Base-by-base conservation (phyloP, 2,329 filamentous ascomycete genomes). In the Arthroderma sp. region DNA sequence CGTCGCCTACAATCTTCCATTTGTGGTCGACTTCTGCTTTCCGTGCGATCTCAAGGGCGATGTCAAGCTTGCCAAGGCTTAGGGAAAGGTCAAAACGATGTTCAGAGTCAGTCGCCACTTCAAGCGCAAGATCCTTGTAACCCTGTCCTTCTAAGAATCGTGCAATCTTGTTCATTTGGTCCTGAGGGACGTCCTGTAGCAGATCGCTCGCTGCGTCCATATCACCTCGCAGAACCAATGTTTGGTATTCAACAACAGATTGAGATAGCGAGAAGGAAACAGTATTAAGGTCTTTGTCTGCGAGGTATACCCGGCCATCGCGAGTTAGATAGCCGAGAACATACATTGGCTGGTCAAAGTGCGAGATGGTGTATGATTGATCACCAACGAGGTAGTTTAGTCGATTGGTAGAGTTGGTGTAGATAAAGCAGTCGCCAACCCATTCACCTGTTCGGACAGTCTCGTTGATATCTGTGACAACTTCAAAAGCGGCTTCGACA, bases 371-470 rank as follows among this genome's bases (percentile, higher is more conserved):
- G 72, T 96, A 95, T 9, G 87, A 94, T 68, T 96, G 88, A 66
- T 96, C 91, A 52, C 91, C 91, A 9, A 98, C 89, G 22, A 98
- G 78, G 69, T 96, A 96, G 72, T 96, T 96, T 48, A 98, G 73
- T 50, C 91, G 84, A 72, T 96, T 95, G 6, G 88, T 94, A 63
- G 77, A 84, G 73, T 94, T 96, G 45, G 91, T 95, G 74, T 96
- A 98, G 62, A 96, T 88, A 73, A 98, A 94, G 70, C 89, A 94
- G 69, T 98, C 91, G 50, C 91, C 91, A 46, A 98, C 85, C 91
- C 91, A 98, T 69, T 94, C 85, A 55, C 89, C 91, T 15, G 89
- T 95, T 52, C 85, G 83, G 42, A 96, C 87, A 51, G 76, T 85
- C 68, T 96, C 91, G 60, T 83, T 89, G 59, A 95, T 87, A 61